Conservation (phyloP, 106 monocot genomes). For the Triglochin maritima region DNA sequence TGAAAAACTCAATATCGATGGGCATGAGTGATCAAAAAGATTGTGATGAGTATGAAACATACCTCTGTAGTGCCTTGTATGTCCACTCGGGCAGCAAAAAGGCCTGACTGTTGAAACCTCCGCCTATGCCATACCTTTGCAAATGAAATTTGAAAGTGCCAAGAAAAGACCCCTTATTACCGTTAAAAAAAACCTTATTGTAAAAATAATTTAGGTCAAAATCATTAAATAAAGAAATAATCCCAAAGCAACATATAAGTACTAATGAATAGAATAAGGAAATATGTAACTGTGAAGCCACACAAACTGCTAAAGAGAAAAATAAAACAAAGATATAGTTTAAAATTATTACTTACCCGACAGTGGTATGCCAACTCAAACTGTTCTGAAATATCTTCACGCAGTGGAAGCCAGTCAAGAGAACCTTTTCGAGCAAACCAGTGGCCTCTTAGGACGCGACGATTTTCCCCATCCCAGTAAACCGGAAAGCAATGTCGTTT, state of each 20-base stretch:
- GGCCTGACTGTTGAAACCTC: slow-evolving; percentile 91
- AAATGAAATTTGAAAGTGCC: not conserved
- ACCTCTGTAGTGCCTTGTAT: slow-evolving; percentile 63
- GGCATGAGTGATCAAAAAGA: not conserved
- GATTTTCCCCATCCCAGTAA: slow-evolving; percentile 97
- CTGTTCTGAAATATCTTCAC: slow-evolving; percentile 93
- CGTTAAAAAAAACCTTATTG: too few relatives aligned
- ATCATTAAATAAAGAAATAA: too few relatives aligned
- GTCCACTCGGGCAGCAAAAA: slow-evolving; percentile 96
- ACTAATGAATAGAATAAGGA: too few relatives aligned
- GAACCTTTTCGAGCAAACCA: slow-evolving; percentile 94
- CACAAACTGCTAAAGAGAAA: not conserved
- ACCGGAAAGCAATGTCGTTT: slow-evolving; percentile 92
- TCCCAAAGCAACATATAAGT: too few relatives aligned
- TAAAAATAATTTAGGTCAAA: too few relatives aligned
- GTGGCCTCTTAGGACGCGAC: slow-evolving; percentile 87
- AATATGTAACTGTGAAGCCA: too few relatives aligned
- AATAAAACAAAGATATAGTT: not conserved
- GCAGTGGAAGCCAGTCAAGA: slow-evolving; percentile 92
- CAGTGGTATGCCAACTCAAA: slow-evolving; percentile 81
- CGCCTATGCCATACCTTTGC: slow-evolving; percentile 86
- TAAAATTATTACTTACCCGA: slow-evolving; percentile 30
- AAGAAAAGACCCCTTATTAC: not conserved
- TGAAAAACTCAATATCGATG: not conserved
- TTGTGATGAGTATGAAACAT: not conserved